Evolutionary conservation across 352 stramenopile genomes (phyloP).

Genomic region (Phytopythium aichiense): DNA sequence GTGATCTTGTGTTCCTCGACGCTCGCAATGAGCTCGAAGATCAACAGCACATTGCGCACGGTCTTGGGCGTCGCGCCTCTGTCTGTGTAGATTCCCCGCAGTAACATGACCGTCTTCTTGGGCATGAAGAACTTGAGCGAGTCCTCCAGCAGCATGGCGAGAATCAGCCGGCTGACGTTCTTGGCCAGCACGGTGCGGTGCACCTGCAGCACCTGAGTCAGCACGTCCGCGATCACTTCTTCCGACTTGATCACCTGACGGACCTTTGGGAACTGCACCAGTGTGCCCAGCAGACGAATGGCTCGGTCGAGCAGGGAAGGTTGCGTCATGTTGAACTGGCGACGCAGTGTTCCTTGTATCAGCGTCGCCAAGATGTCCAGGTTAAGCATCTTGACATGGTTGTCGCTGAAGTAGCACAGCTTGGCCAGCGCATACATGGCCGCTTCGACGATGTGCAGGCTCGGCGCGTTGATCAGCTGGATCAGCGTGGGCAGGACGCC

Average conservation of each 20-base stretch:
- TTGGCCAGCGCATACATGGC: constrained; percentile 62
- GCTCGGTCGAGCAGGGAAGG: constrained; percentile 54
- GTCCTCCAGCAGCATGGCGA: constrained; percentile 62
- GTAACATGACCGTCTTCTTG: constrained; percentile 67
- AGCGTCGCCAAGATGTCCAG: constrained; percentile 56
- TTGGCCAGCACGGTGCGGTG: constrained; percentile 49
- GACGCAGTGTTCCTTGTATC: constrained; percentile 42
- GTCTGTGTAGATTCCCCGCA: constrained; percentile 55
- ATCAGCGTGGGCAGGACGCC: constrained; percentile 44
- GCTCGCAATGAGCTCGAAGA: constrained; percentile 49
- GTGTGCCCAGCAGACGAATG: constrained; percentile 55
- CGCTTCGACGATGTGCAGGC: constrained; percentile 50
- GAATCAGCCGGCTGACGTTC: constrained; percentile 55
- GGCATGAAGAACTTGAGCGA: constrained; percentile 79
- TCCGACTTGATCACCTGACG: constrained; percentile 60
- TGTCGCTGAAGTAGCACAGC: constrained; percentile 55
- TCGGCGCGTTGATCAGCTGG: constrained; percentile 60
- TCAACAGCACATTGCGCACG: constrained; percentile 51
- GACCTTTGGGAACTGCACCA: constrained; percentile 49
- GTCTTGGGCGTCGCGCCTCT: constrained; percentile 38
- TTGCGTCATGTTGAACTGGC: constrained; percentile 32
- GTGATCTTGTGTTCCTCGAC: constrained; percentile 79
- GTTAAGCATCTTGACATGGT: constrained; percentile 57
- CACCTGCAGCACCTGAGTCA: constrained; percentile 59
- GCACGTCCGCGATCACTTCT: constrained; percentile 64